Percentiles rank a stretch among this genome's conserved stretches.
These are phyloP conservation scores for Pythium phragmitis DNA, from an alignment of 352 stramenopile species.

Conservation along the genomic window DNA sequence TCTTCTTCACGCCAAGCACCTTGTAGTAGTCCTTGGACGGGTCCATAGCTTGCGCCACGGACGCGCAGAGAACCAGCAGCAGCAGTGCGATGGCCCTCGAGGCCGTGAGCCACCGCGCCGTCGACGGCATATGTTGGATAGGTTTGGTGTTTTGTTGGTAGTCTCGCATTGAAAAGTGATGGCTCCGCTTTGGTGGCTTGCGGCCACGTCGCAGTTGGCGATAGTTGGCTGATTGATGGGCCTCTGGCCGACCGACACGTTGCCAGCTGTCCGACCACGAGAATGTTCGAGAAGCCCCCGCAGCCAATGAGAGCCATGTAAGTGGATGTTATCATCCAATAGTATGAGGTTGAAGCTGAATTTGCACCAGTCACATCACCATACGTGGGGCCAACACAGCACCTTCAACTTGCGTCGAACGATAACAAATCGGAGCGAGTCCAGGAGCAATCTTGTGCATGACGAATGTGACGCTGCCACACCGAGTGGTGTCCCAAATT, in stretches of 20 bases:
- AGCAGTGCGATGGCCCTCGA: slow-evolving; percentile 28
- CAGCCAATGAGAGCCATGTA: slow-evolving; percentile 20
- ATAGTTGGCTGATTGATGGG: background rate
- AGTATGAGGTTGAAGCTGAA: slow-evolving; percentile 10
- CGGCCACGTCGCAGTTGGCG: slow-evolving; percentile 1
- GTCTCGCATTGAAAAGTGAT: background rate
- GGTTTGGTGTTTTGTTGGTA: background rate
- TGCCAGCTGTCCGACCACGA: slow-evolving; percentile 23
- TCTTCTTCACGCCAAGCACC: slow-evolving; percentile 67
- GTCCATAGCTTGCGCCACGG: slow-evolving; percentile 42
- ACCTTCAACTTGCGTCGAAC: too few relatives aligned
- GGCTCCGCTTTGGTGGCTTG: slow-evolving; percentile 3
- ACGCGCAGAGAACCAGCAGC: slow-evolving; percentile 21
- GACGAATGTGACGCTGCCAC: too few relatives aligned
- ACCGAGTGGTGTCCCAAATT: too few relatives aligned
- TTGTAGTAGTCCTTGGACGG: slow-evolving; percentile 83
- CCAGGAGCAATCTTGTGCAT: too few relatives aligned
- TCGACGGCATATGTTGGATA: background rate
- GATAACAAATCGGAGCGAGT: too few relatives aligned
- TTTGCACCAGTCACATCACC: background rate
- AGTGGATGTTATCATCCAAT: slow-evolving; percentile 21
- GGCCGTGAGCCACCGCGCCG: slow-evolving; percentile 14
- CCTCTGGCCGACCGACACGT: slow-evolving; percentile 22
- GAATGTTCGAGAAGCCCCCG: slow-evolving; percentile 29
- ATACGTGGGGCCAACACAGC: background rate